These are phyloP conservation scores for Rhizopogon vinicolor DNA, from an alignment of 768 basidiomycete species.

Conservation along the genomic window DNA sequence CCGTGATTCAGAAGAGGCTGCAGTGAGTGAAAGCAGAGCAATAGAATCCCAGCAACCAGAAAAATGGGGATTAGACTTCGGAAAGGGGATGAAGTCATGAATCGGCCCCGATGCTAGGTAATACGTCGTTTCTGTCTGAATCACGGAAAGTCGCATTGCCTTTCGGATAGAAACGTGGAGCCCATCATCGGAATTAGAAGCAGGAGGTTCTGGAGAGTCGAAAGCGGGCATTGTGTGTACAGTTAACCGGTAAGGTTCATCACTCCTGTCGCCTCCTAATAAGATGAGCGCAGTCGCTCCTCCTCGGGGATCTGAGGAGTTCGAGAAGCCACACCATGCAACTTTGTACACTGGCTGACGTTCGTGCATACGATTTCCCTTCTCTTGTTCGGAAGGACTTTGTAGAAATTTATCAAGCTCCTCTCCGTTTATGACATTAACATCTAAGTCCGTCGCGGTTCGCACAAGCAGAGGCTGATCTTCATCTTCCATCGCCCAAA, in stretches of 20 bases:
- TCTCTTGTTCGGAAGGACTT: conserved; percentile 17
- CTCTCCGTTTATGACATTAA: conserved; percentile 48
- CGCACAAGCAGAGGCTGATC: conserved; percentile 71
- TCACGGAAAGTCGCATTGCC: conserved; percentile 60
- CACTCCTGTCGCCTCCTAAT: conserved; percentile 66
- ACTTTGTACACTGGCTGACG: conserved; percentile 85
- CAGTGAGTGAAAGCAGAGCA: conserved; percentile 59
- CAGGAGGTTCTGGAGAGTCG: conserved; percentile 45
- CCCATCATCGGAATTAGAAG: conserved; percentile 16
- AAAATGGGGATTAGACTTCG: conserved; percentile 67
- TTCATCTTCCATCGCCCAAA: conserved; percentile 80
- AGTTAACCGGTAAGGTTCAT: conserved; percentile 57
- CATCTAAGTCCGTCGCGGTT: conserved; percentile 56
- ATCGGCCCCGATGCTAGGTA: conserved; percentile 55
- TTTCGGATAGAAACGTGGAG: conserved; percentile 43
- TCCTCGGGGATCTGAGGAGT: conserved; percentile 57
- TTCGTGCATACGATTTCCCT: conserved; percentile 9
- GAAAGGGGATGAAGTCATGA: conserved; percentile 80
- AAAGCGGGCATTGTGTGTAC: conserved; percentile 66
- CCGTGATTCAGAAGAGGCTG: conserved; percentile 42
- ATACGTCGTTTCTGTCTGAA: conserved; percentile 43
- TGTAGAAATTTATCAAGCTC: conserved; percentile 36
- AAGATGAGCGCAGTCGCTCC: conserved; percentile 72
- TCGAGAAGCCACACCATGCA: conserved; percentile 76
- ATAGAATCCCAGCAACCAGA: conserved; percentile 61